Base-by-base conservation (phyloP, 345 rosid species). In the Dipteronia dyeriana region DNA sequence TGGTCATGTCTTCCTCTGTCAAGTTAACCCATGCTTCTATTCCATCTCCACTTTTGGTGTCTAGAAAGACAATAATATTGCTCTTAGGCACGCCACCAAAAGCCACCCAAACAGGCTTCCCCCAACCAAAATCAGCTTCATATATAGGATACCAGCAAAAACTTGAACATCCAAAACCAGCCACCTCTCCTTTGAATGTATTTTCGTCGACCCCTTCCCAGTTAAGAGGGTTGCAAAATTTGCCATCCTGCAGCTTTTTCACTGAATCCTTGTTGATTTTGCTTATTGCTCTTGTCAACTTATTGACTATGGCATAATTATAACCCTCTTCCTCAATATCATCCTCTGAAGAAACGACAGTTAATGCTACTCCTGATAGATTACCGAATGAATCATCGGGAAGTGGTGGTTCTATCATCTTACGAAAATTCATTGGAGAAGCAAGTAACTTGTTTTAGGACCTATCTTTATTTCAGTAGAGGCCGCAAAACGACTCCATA, bases 51-150 rank as follows among this genome's bases (percentile, higher is more conserved):
- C n/a, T n/a, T n/a, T n/a, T n/a, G n/a, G n/a, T n/a, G n/a, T n/a
- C n/a, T n/a, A n/a, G n/a, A n/a, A n/a, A n/a, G n/a, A n/a, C n/a
- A n/a, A n/a, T n/a, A n/a, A n/a, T n/a, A n/a, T n/a, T n/a, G n/a
- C n/a, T n/a, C n/a, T n/a, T n/a, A n/a, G n/a, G n/a, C n/a, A n/a
- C n/a, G n/a, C n/a, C n/a, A n/a, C n/a, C n/a, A n/a, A n/a, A n/a
- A n/a, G n/a, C n/a, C n/a, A n/a, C n/a, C n/a, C n/a, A n/a, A n/a
- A n/a, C n/a, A 0, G 87, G 87, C 66, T 54, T 80, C 9, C 86
- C 34, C 88, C 88, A 85, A 49, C 88, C 86, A 9, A 85, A 82
- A 62, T 85, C 86, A 10, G 82, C 78, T n/a, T 78, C 88, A 59
- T 85, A 85, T 7, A 72, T 3, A 1, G 86, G 84, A 54, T 75